Percentiles rank a stretch among this genome's conserved stretches.
These are phyloP conservation scores for Podospora didyma DNA, from an alignment of 495 filamentous ascomycete genomes.

Conservation along the genomic window DNA sequence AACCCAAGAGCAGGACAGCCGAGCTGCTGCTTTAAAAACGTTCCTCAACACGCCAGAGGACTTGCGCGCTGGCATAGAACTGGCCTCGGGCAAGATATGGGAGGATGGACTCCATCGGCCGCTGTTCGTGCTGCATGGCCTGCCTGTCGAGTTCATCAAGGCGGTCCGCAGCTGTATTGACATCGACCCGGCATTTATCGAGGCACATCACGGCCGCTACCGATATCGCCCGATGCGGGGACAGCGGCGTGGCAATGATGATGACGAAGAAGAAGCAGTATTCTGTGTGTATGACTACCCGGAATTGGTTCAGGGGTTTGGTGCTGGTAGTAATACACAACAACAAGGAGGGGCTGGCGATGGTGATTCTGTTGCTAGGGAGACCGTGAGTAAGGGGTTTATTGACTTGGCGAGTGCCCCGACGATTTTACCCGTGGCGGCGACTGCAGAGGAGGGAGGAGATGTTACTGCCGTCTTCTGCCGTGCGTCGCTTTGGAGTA, in stretches of 20 bases:
- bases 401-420: constrained; percentile 12
- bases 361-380: not conserved
- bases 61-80: not conserved
- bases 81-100: not conserved
- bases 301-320: constrained; percentile 18
- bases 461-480: constrained; percentile 20
- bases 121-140: constrained; percentile 27
- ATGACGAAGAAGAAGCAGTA: not conserved
- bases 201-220: constrained; percentile 26
- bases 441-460: constrained; percentile 7
- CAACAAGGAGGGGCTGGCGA: no score
- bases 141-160: constrained; percentile 17
- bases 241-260: not conserved
- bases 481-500: constrained; percentile 28
- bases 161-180: constrained; percentile 12
- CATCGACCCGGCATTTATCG: constrained; percentile 29
- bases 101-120: not conserved
- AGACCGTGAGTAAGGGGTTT: not conserved
- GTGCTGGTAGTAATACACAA: no score
- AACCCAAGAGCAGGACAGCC: no score
- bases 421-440: constrained; percentile 3
- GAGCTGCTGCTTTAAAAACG: not conserved
- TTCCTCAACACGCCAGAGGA: not conserved
- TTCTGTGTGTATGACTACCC: constrained; percentile 32
- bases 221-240: constrained; percentile 18